phyloP scores from a whole-genome alignment of 108 stramenopile species.

The Fragilariopsis cylindrus region DNA sequence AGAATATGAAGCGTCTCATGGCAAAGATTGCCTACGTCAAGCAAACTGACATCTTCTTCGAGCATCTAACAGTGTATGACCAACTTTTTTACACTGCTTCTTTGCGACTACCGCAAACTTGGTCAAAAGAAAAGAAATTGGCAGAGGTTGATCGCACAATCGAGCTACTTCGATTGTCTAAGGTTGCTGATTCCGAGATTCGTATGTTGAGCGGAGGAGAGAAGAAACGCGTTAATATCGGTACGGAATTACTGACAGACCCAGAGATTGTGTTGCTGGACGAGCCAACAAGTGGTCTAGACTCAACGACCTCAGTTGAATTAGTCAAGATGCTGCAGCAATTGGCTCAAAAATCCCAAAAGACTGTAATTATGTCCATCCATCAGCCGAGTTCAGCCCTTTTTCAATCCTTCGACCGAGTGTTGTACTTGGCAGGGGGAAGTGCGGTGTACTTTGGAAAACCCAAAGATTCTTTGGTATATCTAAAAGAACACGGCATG shows the following conservation, averaged over 20 bases:
- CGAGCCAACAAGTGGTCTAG: conserved; percentile 85
- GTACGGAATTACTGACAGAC: conserved; percentile 71
- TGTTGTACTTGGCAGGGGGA: conserved; percentile 67
- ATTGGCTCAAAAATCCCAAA: conserved; percentile 44
- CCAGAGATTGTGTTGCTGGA: conserved; percentile 72
- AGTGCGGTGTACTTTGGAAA: conserved; percentile 76
- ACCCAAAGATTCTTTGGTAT: conserved; percentile 49
- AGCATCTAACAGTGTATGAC: conserved; percentile 74
- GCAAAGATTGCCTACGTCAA: conserved; percentile 77
- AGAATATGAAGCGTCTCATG: conserved; percentile 55
- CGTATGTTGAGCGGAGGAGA: conserved; percentile 74
- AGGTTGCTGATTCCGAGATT: conserved; percentile 68
- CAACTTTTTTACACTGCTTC: conserved; percentile 74
- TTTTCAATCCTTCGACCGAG: conserved; percentile 66
- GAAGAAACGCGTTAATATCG: conserved; percentile 82
- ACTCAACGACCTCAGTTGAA: conserved; percentile 65
- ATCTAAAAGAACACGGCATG: conserved; percentile 42
- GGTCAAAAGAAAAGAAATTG: conserved; percentile 37
- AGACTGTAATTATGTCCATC: conserved; percentile 71
- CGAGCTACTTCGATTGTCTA: conserved; percentile 46
- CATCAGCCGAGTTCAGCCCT: conserved; percentile 76
- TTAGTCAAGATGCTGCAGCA: conserved; percentile 52
- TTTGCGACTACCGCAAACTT: conserved; percentile 53
- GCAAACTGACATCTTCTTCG: conserved; percentile 75
- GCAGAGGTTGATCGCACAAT: conserved; percentile 62